Base-by-base conservation (phyloP, 2,329 filamentous ascomycete genomes). In the Fusarium oxysporum region DNA sequence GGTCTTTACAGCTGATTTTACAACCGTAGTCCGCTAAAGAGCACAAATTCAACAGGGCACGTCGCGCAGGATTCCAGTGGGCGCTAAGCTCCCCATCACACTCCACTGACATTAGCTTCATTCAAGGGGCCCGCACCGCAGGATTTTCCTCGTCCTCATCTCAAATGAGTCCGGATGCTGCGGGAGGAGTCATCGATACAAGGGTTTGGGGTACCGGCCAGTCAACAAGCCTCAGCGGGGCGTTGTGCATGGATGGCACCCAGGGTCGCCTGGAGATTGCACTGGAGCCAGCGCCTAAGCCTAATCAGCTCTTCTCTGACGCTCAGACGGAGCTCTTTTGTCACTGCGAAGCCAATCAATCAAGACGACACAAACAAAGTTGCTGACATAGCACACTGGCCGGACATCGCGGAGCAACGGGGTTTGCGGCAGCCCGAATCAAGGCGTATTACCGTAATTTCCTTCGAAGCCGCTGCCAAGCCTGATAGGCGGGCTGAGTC, bases 381-480 rank as follows among this genome's bases (percentile, higher is more conserved):
- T 73, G 76, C 76, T 78, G 71, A 77, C 74, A 77, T 64, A 50
- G 53, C 38, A 48, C 56, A 56, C 30, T 35, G 51, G 48, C 73
- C 70, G 64, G 72, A 43, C 55, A 56, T 56, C 59, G 64, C 76
- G 76, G 76, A 75, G 76, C 65, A 35, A 77, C 76, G 76, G 76
- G 71, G 74, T 77, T 76, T 76, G 51, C 32, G 21, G 60, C 33
- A 73, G 55, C 59, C 76, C 76, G 76, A 74, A 72, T 54, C 63
- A 44, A 74, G 60, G 63, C 65, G 71, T 76, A 77, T 78, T 71
- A 71, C 67, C 65, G 71, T 74, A 78, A 78, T 78, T 78, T 78
- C 76, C 73, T 74, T 61, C 60, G 13, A 65, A 43, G 69, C 53
- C 62, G 62, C 68, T 64, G 75, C 74, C 74, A 75, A 77, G 75